Evolutionary conservation across 805 yeast species (phyloP), one percentile per base, ranked within the genome.

Genomic region (Henningerozyma blattae): DNA sequence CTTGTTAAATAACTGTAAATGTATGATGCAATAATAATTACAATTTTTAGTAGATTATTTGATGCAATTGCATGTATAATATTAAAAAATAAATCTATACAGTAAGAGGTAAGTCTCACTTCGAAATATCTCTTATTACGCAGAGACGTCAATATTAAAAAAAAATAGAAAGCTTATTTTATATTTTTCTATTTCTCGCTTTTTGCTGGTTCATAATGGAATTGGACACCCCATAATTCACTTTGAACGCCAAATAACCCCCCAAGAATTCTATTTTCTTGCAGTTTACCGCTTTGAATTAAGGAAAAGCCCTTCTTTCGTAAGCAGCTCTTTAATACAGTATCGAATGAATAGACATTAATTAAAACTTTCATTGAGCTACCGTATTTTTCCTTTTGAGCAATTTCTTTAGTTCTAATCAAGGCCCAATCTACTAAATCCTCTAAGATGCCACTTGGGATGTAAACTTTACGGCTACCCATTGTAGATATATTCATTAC

Each of bases 391-490:
- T 55, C 51, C 15, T 47, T 47, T 10, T 63, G 62, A 24, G 68
- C 54, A 22, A 56, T 37, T 15, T 41, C 50, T 32, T 62, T 58
- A 13, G 74, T 61, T 48, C 75, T 67, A 15, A 57, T 42, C 40
- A 67, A 58, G 5, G 77, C 69, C 79, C 81, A 76, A 28, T 68
- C 75, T 18, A 81, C 42, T 37, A 82, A 60, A 44, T 81, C 80
- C 28, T 66, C 65, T 14, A 78, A 64, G 33, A 82, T 68, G 17
- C 81, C 85, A 8, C 78, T 72, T 39, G 65, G 67, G 17, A 68
- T 54, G 51, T 81, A 81, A 2, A 79, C 86, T 47, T 72, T 71
- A 56, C 86, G 70, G 30, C 78, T 71, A 37, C 80, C 80, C 15
- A 72, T 47, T 5, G 75, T 70, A 5, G 75, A 62, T 31, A 78